phyloP scores from a whole-genome alignment of 1,284 basidiomycete genomes.

The Moniliophthora roreri region DNA sequence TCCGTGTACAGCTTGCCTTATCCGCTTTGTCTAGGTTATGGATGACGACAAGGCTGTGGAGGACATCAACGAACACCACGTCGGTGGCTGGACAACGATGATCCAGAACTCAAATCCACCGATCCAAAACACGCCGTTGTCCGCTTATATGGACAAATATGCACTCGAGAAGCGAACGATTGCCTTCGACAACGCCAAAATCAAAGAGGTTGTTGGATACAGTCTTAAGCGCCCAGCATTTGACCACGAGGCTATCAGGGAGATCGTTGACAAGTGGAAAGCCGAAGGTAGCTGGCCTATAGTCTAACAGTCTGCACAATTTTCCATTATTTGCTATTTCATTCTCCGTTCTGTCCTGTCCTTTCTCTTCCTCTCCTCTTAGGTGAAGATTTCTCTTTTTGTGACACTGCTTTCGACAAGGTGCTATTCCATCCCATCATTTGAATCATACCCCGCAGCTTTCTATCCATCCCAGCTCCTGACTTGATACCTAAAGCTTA shows the following conservation, averaged over 20 bases:
- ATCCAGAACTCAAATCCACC: slow-evolving; percentile 73
- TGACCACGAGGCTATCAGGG: slow-evolving; percentile 61
- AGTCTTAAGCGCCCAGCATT: slow-evolving; percentile 64
- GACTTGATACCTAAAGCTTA: background rate
- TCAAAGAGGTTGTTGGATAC: slow-evolving; percentile 77
- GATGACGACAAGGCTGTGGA: slow-evolving; percentile 65
- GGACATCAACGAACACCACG: slow-evolving; percentile 88
- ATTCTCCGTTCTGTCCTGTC: background rate
- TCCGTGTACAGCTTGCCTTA: background rate
- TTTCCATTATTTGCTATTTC: slow-evolving; percentile 1
- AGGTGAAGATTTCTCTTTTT: background rate
- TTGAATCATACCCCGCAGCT: background rate
- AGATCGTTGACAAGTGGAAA: slow-evolving; percentile 79
- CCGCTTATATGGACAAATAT: slow-evolving; percentile 82
- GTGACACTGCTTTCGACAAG: too few species aligned
- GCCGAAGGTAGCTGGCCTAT: slow-evolving; percentile 75
- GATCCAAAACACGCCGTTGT: slow-evolving; percentile 73
- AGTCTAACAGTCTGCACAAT: slow-evolving; percentile 7
- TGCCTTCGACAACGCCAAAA: slow-evolving; percentile 65
- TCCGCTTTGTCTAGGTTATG: slow-evolving; percentile 35
- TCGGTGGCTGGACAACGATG: slow-evolving; percentile 86
- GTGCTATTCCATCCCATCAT: background rate
- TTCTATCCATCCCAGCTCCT: background rate
- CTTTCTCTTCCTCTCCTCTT: too few species aligned
- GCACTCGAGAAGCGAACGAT: slow-evolving; percentile 65